Percentiles rank a stretch among this genome's conserved stretches.
Conservation (phyloP, 306 rosid species). For the Rubus idaeus region DNA sequence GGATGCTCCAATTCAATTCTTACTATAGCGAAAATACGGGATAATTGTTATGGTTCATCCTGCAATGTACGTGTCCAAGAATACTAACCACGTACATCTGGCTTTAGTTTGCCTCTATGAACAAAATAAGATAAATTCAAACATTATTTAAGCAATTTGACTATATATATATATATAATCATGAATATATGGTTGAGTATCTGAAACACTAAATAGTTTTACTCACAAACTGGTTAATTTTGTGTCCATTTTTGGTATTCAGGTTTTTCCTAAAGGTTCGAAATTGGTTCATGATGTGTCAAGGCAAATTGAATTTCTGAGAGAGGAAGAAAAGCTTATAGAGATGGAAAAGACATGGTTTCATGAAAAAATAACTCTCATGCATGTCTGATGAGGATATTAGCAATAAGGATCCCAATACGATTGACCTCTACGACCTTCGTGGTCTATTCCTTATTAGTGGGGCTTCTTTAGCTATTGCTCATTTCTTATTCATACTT, state of each 20-base stretch:
- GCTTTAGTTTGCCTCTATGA: too few species aligned
- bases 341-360: constrained; percentile 12
- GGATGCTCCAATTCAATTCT: too few species aligned
- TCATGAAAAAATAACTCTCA: not conserved
- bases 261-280: constrained; percentile 12
- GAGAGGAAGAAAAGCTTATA: not conserved
- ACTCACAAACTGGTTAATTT: not conserved
- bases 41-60: too few species aligned
- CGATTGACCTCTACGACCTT: not conserved
- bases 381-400: not conserved
- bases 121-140: too few species aligned
- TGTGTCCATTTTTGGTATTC: not conserved
- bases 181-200: too few species aligned
- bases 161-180: too few species aligned
- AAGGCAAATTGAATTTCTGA: not conserved
- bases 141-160: too few species aligned
- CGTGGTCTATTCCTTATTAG: constrained; percentile 15
- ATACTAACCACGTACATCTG: too few species aligned
- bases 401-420: not conserved
- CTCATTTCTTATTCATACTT: not conserved
- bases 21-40: too few species aligned
- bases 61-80: too few species aligned
- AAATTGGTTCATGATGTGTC: constrained; percentile 8
- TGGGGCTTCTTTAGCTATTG: not conserved
- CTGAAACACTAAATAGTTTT: too few species aligned